Conservation (phyloP, 1,284 basidiomycete genomes). For the Prillingera fragicola region DNA sequence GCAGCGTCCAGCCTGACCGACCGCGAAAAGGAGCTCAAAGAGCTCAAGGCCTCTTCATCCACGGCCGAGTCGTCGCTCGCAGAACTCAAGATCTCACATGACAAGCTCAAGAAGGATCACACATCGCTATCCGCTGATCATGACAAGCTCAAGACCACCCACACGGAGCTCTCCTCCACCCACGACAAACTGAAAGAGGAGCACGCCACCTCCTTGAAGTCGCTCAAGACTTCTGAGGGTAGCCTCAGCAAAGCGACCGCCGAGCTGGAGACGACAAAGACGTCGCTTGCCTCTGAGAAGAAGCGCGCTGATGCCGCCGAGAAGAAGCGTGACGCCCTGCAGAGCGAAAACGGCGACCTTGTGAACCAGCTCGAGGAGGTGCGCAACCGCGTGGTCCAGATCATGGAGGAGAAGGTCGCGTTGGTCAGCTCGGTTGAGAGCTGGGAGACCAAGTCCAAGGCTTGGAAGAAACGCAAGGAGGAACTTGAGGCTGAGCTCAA, state of each 20-base stretch:
- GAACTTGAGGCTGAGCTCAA: conserved; percentile 26
- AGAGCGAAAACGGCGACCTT: conserved; percentile 45
- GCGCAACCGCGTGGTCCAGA: conserved; percentile 36
- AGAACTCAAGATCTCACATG: conserved; percentile 16
- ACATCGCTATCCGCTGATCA: conserved; percentile 16
- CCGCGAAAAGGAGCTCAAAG: conserved; percentile 6
- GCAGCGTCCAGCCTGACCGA: conserved; percentile 9
- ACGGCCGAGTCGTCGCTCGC: conserved; percentile 8
- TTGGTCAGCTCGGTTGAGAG: conserved; percentile 30
- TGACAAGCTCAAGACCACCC: conserved; percentile 13
- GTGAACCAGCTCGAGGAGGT: conserved; percentile 47
- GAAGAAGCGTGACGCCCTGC: conserved; percentile 37
- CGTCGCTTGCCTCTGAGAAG: conserved; percentile 18
- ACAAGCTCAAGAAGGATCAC: conserved; percentile 19
- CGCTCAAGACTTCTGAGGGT: conserved; percentile 17
- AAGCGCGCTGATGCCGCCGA: conserved; percentile 42
- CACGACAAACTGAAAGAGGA: conserved; percentile 18
- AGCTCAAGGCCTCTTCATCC: conserved; percentile 1
- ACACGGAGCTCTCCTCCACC: conserved; percentile 13
- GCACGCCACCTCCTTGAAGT: conserved; percentile 11
- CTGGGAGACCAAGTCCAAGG: conserved; percentile 27
- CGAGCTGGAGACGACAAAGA: conserved; percentile 23
- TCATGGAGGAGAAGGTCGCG: conserved; percentile 46
- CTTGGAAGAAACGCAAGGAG: conserved; percentile 24
- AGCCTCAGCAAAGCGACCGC: conserved; percentile 7